phyloP scores from a whole-genome alignment of 257 asterid genomes.

The Fraxinus quadrangulata region DNA sequence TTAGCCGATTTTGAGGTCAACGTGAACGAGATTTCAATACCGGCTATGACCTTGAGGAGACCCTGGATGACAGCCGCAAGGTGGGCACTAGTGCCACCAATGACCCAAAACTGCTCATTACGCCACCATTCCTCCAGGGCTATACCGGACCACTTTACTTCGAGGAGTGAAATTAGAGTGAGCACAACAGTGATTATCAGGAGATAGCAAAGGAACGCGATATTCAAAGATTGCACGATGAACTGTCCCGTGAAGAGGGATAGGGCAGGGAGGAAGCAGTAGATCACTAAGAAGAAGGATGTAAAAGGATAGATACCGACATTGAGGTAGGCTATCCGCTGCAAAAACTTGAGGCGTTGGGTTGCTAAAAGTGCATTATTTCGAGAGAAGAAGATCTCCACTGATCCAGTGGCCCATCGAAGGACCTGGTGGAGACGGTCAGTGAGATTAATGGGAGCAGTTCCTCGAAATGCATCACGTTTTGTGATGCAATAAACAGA shows the following conservation, averaged over 20 bases:
- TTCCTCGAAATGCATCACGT: slow-evolving; percentile 90
- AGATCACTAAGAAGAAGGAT: slow-evolving; percentile 77
- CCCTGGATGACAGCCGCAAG: slow-evolving; percentile 85
- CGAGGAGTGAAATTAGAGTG: slow-evolving; percentile 72
- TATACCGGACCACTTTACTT: slow-evolving; percentile 93
- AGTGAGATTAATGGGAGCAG: slow-evolving; percentile 90
- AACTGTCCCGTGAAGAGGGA: slow-evolving; percentile 86
- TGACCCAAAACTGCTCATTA: slow-evolving; percentile 95
- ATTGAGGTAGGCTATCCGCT: slow-evolving; percentile 83
- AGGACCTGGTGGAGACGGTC: slow-evolving; percentile 98
- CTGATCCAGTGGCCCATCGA: slow-evolving; percentile 98
- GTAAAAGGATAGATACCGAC: slow-evolving; percentile 98
- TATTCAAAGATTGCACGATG: slow-evolving; percentile 70
- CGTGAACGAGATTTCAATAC: slow-evolving; percentile 84
- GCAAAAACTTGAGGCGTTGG: slow-evolving; percentile 83
- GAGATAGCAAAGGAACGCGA: slow-evolving; percentile 65
- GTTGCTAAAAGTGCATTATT: slow-evolving; percentile 83
- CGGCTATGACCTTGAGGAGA: slow-evolving; percentile 81
- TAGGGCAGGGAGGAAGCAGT: slow-evolving; percentile 88
- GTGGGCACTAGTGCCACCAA: slow-evolving; percentile 91
- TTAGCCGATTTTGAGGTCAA: slow-evolving; percentile 65
- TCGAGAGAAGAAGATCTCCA: slow-evolving; percentile 87
- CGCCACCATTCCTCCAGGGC: slow-evolving; percentile 94
- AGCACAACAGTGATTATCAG: slow-evolving; percentile 63
- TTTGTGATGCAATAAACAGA: slow-evolving; percentile 90